A percentile compares a stretch with the other conserved stretches of the same genome.
These are phyloP conservation scores for Sarocladiaceae sp. DNA, from an alignment of 2,329 filamentous ascomycete species.

Conservation along the genomic window DNA sequence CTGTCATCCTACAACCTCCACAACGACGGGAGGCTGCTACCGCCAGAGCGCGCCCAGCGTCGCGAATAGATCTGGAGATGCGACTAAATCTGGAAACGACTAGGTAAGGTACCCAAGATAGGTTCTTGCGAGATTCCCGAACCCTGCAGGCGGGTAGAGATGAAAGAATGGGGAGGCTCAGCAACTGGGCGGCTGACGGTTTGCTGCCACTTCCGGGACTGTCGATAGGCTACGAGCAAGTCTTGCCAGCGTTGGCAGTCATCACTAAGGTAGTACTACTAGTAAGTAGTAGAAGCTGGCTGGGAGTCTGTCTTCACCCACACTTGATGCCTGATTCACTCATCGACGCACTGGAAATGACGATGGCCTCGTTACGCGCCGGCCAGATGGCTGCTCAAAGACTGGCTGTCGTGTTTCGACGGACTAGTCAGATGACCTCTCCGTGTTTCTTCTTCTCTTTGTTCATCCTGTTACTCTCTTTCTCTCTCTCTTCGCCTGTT, in stretches of 20 bases:
- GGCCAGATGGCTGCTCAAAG: too few species aligned
- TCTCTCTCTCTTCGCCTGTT: background rate
- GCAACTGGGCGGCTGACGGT: background rate
- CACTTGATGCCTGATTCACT: background rate
- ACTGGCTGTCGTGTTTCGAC: background rate
- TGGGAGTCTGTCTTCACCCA: background rate
- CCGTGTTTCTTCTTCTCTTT: background rate
- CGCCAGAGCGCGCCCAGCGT: conserved; percentile 3
- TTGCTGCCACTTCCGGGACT: background rate
- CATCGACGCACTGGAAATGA: conserved; percentile 3
- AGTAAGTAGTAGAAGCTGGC: too few species aligned
- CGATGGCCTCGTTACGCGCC: too few species aligned
- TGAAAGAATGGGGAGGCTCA: background rate
- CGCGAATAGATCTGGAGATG: background rate
- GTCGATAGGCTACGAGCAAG: background rate
- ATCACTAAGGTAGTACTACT: too few species aligned
- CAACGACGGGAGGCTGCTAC: too few species aligned
- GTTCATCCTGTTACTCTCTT: background rate
- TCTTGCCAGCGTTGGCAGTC: too few species aligned
- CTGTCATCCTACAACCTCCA: conserved; percentile 9
- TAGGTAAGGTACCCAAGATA: too few species aligned
- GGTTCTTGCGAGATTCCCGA: background rate
- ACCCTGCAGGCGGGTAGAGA: background rate
- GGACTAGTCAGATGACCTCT: background rate
- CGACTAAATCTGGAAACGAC: background rate